Evolutionary conservation across 306 rosid species (phyloP), one percentile per base, ranked within the genome.

Genomic region (Castanea mollissima): DNA sequence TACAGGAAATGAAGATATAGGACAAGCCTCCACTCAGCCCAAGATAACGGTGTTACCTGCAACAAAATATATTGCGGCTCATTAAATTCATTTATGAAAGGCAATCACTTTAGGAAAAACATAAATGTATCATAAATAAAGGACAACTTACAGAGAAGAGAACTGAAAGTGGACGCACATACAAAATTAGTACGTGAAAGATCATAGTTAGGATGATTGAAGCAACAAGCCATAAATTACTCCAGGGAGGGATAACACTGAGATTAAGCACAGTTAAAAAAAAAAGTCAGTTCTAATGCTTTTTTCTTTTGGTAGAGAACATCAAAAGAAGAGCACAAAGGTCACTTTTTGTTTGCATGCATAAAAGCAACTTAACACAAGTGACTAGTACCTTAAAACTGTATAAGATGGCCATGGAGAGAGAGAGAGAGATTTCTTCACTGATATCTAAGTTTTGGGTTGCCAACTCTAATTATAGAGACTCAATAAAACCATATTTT

Each of bases 201-300:
- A 92, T 84, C 96, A 95, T 86, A 11, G 99, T 95, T 57, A 95
- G 63, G 76, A 95, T 81, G 84, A 95, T 95, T 54, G 99, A 94
- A 82, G 76, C 99, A 78, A 92, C 92, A 69, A 94, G 99, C 99
- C 99, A 94, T 81, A 91, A 54, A 77, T 94, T 94, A 88, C 99
- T 94, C 98, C 99, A 91, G 38, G 99, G 99, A 83, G 97, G 97
- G 83, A 94, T 90, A 71, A 92, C 97, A 85, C 97, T 94, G 86
- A 73, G 85, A 79, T 51, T 14, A 18, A 55, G 74, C 44, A 74
- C 18, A 75, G 51, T 31, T 57, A 59, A 78, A 79, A 71, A 75
- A 60, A 55, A 7, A 11, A 0, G 44, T 74, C 71, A 78, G 38
- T 44, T 55, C 29, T 27, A 55, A 14, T 55, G 60, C 29, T 35